A percentile compares a stretch with the other conserved stretches of the same genome.
These are phyloP conservation scores for Globisporangium nunn DNA, from an alignment of 352 stramenopile genomes.

Conservation along the genomic window DNA sequence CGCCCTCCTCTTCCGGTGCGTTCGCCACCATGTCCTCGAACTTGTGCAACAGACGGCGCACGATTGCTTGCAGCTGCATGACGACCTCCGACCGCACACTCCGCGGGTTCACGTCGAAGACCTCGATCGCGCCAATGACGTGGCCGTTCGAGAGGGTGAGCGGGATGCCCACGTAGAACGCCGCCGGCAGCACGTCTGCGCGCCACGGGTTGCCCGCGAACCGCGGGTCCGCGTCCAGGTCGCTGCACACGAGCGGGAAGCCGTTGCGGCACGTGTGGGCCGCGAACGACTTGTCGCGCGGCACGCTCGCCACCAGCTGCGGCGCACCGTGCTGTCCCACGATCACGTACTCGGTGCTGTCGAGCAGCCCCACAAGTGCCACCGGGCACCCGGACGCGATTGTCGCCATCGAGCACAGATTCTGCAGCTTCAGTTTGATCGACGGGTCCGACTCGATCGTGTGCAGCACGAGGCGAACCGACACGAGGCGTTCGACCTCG, in stretches of 20 bases:
- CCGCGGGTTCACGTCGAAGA: constrained; percentile 33
- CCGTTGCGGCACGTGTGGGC: constrained; percentile 47
- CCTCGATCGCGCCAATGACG: constrained; percentile 52
- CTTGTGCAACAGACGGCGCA: constrained; percentile 41
- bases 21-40: constrained; percentile 40
- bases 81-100: constrained; percentile 43
- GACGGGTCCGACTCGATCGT: constrained; percentile 32
- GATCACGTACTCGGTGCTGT: constrained; percentile 63
- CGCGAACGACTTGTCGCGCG: constrained; percentile 45
- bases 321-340: constrained; percentile 33
- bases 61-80: constrained; percentile 45
- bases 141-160: constrained; percentile 42
- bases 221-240: constrained; percentile 36
- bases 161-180: constrained; percentile 69
- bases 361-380: constrained; percentile 60
- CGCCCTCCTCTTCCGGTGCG: constrained; percentile 5
- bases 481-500: constrained; percentile 55
- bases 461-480: constrained; percentile 40
- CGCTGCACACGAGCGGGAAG: constrained; percentile 47
- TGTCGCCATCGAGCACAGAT: constrained; percentile 76
- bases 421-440: constrained; percentile 42
- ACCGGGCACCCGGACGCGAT: constrained; percentile 69
- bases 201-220: constrained; percentile 45
- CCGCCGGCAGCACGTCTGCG: constrained; percentile 27
- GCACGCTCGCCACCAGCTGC: constrained; percentile 28